These are phyloP conservation scores for Turnera subulata DNA, from an alignment of 345 rosid genomes.

Conservation along the genomic window DNA sequence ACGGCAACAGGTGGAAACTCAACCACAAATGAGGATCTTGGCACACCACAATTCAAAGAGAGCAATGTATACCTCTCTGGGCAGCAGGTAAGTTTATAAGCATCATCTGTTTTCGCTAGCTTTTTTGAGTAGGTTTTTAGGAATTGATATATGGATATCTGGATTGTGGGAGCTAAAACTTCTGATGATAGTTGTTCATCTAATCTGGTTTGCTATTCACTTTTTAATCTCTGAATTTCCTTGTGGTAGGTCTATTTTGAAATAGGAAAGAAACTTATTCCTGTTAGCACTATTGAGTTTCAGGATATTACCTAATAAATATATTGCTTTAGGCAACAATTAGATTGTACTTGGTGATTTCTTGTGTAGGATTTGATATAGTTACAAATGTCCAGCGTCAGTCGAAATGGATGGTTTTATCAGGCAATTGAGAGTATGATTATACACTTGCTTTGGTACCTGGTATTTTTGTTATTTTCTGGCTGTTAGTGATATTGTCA, in stretches of 20 bases:
- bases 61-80: constrained; percentile 64
- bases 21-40: constrained; percentile 65
- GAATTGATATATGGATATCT: background rate
- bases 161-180: background rate
- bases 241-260: no score
- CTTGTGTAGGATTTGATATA: no score
- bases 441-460: background rate
- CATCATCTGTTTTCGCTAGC: background rate
- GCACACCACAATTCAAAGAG: constrained; percentile 72
- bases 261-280: no score
- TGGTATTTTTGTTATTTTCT: background rate
- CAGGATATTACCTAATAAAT: no score
- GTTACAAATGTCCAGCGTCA: no score
- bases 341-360: no score
- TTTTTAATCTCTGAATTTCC: no score
- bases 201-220: no score
- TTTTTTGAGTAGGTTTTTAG: no score
- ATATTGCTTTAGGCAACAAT: no score
- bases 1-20: constrained; percentile 66
- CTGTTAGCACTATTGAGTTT: no score
- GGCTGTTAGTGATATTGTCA: background rate
- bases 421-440: background rate
- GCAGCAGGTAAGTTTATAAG: constrained; percentile 57
- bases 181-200: no score
- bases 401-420: background rate